These are phyloP conservation scores for Ophiostoma piceae DNA, from an alignment of 2,329 filamentous ascomycete species.

Conservation along the genomic window DNA sequence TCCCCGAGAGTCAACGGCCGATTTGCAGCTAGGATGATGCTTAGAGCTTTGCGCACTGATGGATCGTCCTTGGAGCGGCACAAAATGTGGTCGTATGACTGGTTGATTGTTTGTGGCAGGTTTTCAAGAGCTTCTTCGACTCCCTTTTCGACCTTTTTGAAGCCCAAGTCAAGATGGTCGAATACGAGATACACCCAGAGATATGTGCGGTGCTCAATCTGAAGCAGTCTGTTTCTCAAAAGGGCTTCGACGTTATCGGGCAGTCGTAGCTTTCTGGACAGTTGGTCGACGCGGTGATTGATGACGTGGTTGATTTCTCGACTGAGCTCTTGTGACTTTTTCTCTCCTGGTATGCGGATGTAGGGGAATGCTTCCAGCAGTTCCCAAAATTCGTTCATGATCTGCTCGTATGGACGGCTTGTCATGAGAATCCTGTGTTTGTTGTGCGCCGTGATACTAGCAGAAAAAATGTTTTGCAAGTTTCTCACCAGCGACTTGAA, in stretches of 20 bases:
- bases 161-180: background rate
- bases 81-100: background rate
- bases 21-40: background rate
- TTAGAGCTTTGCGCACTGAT: background rate
- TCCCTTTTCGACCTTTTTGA: background rate
- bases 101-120: background rate
- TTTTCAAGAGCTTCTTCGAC: background rate
- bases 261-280: background rate
- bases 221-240: background rate
- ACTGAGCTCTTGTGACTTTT: background rate
- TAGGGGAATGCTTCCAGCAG: background rate
- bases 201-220: background rate
- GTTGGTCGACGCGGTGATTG: background rate
- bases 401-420: background rate
- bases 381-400: background rate
- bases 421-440: too few species aligned
- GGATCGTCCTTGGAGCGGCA: background rate
- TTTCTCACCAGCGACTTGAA: too few species aligned
- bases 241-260: background rate
- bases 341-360: background rate
- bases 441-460: too few species aligned
- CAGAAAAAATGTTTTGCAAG: too few species aligned
- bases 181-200: background rate
- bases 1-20: background rate
- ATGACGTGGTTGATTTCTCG: background rate